A percentile compares a stretch with the other conserved stretches of the same genome.
Conservation (phyloP, 345 rosid species). For the Brassica juncea region DNA sequence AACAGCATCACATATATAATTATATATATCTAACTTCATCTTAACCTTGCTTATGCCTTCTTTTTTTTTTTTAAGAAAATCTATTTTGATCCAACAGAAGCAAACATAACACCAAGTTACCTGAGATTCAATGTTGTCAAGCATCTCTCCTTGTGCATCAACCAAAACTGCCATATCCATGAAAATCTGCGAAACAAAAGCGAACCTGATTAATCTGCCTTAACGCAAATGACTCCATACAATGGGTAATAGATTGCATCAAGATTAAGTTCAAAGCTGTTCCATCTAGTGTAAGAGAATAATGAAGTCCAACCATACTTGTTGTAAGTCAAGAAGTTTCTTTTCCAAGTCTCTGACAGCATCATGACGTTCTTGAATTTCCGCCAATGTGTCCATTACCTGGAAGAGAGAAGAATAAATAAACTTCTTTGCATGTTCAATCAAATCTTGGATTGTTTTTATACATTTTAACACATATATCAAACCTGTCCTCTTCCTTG, state of each 20-base stretch:
- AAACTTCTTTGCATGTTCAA: conserved; percentile 7
- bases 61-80: no score
- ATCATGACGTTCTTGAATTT: conserved; percentile 95
- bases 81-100: not conserved
- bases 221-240: not conserved
- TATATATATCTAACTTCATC: not conserved
- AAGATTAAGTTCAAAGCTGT: not conserved
- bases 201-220: not conserved
- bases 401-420: conserved; percentile 26
- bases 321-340: conserved; percentile 87
- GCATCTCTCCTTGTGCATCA: conserved; percentile 93
- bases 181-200: conserved; percentile 55
- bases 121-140: conserved; percentile 92
- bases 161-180: conserved; percentile 96
- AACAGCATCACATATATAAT: no score
- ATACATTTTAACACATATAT: not conserved
- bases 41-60: not conserved
- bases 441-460: not conserved
- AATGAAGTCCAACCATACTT: conserved; percentile 50
- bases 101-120: conserved; percentile 37
- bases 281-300: not conserved
- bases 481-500: conserved; percentile 90
- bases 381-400: conserved; percentile 83
- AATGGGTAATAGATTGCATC: conserved; percentile 3
- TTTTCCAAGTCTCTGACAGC: conserved; percentile 86